These are phyloP conservation scores for Suillus tomentosus DNA, from an alignment of 768 basidiomycete genomes.

Conservation along the genomic window DNA sequence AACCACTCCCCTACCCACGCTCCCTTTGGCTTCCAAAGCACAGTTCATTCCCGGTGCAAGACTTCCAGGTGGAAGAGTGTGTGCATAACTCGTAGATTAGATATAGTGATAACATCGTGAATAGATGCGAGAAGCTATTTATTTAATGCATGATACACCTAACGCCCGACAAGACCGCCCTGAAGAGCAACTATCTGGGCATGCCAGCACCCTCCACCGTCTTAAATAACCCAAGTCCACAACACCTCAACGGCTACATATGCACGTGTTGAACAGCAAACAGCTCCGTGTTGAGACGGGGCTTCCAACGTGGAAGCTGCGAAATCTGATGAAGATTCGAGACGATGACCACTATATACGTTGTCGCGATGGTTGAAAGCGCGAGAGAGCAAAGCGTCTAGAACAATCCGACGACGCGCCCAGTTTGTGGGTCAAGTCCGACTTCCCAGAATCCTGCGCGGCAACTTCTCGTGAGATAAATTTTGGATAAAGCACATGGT, in stretches of 20 bases:
- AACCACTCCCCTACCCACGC: slow-evolving; percentile 13
- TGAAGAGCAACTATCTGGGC: background rate
- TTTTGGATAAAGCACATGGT: background rate
- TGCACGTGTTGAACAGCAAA: slow-evolving; percentile 44
- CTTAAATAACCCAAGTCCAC: slow-evolving; percentile 18
- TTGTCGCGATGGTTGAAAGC: slow-evolving; percentile 23
- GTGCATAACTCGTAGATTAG: background rate
- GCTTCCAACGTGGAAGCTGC: slow-evolving; percentile 21
- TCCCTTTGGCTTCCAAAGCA: slow-evolving; percentile 4
- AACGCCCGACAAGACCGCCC: background rate
- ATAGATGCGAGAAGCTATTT: background rate
- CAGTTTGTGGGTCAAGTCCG: slow-evolving; percentile 75
- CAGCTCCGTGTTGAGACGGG: slow-evolving; percentile 42
- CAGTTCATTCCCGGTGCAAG: slow-evolving; percentile 24
- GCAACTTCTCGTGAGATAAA: slow-evolving; percentile 13
- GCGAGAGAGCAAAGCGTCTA: slow-evolving; percentile 34
- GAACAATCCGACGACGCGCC: slow-evolving; percentile 86
- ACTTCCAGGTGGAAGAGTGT: slow-evolving; percentile 37
- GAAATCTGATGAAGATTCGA: slow-evolving; percentile 25
- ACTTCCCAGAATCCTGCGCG: slow-evolving; percentile 88
- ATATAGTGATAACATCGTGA: background rate
- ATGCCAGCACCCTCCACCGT: slow-evolving; percentile 8
- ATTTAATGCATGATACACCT: background rate
- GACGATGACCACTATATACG: slow-evolving; percentile 3
- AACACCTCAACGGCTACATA: slow-evolving; percentile 18